Percentiles rank a stretch among this genome's conserved stretches.
phyloP scores from a whole-genome alignment of 2,329 filamentous ascomycete species.

The Thielaviopsis musarum region DNA sequence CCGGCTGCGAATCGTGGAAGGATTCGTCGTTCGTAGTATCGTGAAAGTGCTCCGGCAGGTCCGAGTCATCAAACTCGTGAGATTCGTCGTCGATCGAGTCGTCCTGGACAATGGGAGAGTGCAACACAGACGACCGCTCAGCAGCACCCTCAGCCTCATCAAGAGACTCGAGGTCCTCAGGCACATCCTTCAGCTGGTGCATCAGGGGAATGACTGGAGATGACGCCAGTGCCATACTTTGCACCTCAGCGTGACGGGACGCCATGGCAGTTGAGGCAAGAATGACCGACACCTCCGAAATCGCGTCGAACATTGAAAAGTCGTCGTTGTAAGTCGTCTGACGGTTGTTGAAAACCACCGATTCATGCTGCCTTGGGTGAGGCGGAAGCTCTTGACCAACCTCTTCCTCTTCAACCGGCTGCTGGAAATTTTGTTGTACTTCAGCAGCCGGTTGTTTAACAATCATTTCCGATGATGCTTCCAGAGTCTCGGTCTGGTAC shows the following conservation, averaged over 20 bases:
- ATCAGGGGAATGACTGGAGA: not conserved
- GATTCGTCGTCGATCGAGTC: not conserved
- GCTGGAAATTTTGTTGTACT: not conserved
- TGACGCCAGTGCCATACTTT: not conserved
- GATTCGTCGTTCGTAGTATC: not conserved
- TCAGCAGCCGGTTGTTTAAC: not conserved
- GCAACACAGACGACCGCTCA: not conserved
- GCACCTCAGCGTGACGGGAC: not conserved
- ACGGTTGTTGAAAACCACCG: not conserved
- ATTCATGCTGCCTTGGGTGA: not conserved
- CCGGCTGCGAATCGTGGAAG: not conserved
- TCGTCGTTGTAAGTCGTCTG: not conserved
- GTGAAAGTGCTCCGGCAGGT: not conserved
- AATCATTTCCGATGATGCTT: too few species aligned
- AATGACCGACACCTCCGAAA: not conserved
- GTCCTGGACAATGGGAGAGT: not conserved
- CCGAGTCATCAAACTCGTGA: not conserved
- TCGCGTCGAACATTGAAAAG: not conserved
- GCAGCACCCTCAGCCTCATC: not conserved
- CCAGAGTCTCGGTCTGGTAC: not conserved
- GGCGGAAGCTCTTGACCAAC: not conserved
- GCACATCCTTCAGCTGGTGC: not conserved
- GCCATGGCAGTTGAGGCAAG: not conserved
- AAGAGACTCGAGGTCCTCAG: not conserved
- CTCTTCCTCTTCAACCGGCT: not conserved